Evolutionary conservation across 116 monocot species (phyloP).

Genomic region (Cymodocea nodosa): DNA sequence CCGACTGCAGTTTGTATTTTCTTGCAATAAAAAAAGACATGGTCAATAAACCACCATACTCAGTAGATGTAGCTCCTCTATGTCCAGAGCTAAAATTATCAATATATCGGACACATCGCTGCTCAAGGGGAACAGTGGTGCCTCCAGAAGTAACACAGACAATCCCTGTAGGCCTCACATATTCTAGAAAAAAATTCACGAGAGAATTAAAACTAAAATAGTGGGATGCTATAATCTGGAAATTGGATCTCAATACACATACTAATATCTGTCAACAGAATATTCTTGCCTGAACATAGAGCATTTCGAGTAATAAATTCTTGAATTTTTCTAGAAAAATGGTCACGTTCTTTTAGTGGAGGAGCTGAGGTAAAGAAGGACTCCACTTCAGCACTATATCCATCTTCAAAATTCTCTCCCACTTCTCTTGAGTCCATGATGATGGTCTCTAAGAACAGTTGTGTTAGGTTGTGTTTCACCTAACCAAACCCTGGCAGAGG

Average conservation of each 20-base stretch:
- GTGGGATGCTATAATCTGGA: no score
- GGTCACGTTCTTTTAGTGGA: conserved; percentile 38
- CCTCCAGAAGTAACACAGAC: conserved; percentile 98
- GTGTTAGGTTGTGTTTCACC: no score
- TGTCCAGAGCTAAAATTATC: conserved; percentile 98
- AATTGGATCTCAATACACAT: no score
- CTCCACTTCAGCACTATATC: conserved; percentile 21
- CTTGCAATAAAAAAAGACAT: neutral
- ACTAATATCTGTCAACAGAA: neutral
- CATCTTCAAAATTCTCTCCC: neutral
- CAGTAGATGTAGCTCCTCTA: conserved; percentile 88
- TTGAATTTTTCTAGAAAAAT: conserved; percentile 31
- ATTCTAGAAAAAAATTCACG: conserved; percentile 15
- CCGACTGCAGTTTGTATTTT: neutral
- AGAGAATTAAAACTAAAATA: no score
- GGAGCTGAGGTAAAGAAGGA: conserved; percentile 79
- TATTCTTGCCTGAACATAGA: conserved; percentile 23
- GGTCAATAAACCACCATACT: conserved; percentile 31
- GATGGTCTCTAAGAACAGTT: no score
- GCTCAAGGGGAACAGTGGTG: conserved; percentile 95
- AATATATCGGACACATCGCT: conserved; percentile 87
- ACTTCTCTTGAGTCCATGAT: no score
- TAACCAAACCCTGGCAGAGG: no score
- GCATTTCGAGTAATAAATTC: conserved; percentile 38
- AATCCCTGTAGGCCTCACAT: conserved; percentile 27